A percentile compares a stretch with the other conserved stretches of the same genome.
Evolutionary conservation across 106 monocot species (phyloP).

Genomic region (Phalaenopsis aphrodite): DNA sequence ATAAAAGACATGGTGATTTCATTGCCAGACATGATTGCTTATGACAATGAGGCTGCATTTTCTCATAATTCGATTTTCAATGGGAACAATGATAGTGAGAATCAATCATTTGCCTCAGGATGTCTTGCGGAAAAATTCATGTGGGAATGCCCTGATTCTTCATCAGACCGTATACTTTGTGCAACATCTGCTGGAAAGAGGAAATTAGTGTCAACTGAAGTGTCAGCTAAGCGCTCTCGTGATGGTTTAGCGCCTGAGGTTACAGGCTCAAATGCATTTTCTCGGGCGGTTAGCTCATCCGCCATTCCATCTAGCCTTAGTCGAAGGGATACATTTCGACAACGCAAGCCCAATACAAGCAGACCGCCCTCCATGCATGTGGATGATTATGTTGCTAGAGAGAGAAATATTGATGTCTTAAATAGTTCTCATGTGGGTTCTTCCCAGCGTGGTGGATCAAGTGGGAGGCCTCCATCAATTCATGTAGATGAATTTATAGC

Average conservation of each 20-base stretch:
- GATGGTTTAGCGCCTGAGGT: slow-evolving; percentile 54
- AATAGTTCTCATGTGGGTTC: slow-evolving; percentile 50
- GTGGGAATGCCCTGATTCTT: slow-evolving; percentile 84
- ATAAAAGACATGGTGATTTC: slow-evolving; percentile 31
- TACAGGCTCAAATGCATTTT: slow-evolving; percentile 41
- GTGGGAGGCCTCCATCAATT: slow-evolving; percentile 96
- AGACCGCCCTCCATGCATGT: slow-evolving; percentile 99
- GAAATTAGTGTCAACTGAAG: slow-evolving; percentile 52
- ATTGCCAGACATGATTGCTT: slow-evolving; percentile 8
- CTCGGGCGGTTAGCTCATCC: slow-evolving; percentile 36
- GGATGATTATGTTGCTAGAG: slow-evolving; percentile 98
- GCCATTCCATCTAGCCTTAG: slow-evolving; percentile 44
- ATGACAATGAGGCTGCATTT: slow-evolving; percentile 25
- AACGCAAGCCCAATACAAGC: slow-evolving; percentile 96
- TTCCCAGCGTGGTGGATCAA: slow-evolving; percentile 62
- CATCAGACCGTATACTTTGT: slow-evolving; percentile 39
- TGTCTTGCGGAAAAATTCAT: slow-evolving; percentile 53
- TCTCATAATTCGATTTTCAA: slow-evolving; percentile 47
- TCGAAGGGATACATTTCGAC: slow-evolving; percentile 92
- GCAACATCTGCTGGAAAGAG: slow-evolving; percentile 48
- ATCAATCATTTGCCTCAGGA: slow-evolving; percentile 15
- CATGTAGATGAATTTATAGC: slow-evolving; percentile 99
- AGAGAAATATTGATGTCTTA: slow-evolving; percentile 81
- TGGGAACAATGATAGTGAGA: slow-evolving; percentile 25
- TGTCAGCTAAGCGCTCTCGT: slow-evolving; percentile 43